phyloP scores from a whole-genome alignment of 2,329 filamentous ascomycete species.

The Alternaria alternata region DNA sequence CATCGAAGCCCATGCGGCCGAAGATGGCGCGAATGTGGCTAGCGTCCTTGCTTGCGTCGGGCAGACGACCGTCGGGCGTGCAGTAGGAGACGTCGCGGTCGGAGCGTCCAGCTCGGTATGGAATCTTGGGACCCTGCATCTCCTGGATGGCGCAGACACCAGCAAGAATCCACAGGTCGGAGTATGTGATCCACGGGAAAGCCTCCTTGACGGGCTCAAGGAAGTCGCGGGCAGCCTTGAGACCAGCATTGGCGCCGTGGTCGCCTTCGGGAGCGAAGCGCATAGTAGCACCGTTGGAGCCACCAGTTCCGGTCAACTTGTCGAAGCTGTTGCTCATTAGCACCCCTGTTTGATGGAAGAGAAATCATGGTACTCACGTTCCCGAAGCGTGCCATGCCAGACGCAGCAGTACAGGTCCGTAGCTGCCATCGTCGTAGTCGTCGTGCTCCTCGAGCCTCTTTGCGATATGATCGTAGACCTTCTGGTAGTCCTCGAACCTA shows the following conservation, averaged over 20 bases:
- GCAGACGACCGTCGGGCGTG: slow-evolving; percentile 91
- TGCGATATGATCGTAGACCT: slow-evolving; percentile 90
- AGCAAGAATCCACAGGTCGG: slow-evolving; percentile 93
- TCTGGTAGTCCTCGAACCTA: slow-evolving; percentile 88
- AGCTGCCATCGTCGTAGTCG: slow-evolving; percentile 96
- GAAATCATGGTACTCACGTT: slow-evolving; percentile 59
- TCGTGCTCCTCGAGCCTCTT: slow-evolving; percentile 83
- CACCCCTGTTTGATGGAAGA: not conserved
- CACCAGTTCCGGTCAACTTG: slow-evolving; percentile 84
- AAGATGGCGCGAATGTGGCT: slow-evolving; percentile 90
- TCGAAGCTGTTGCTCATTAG: slow-evolving; percentile 66
- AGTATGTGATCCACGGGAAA: slow-evolving; percentile 96
- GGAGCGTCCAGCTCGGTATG: slow-evolving; percentile 84
- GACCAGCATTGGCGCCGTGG: slow-evolving; percentile 93
- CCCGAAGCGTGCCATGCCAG: slow-evolving; percentile 94
- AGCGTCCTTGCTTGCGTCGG: slow-evolving; percentile 79
- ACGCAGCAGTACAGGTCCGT: slow-evolving; percentile 87
- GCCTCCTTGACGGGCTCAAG: slow-evolving; percentile 88
- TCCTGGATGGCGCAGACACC: slow-evolving; percentile 91
- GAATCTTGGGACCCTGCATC: slow-evolving; percentile 87
- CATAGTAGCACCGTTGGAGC: slow-evolving; percentile 97
- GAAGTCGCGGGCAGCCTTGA: slow-evolving; percentile 88
- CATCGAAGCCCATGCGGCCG: slow-evolving; percentile 96
- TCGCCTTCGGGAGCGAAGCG: slow-evolving; percentile 87
- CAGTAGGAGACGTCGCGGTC: slow-evolving; percentile 84